Base-by-base conservation (phyloP, 2,329 filamentous ascomycete species). In the Cordyceps cicadae region DNA sequence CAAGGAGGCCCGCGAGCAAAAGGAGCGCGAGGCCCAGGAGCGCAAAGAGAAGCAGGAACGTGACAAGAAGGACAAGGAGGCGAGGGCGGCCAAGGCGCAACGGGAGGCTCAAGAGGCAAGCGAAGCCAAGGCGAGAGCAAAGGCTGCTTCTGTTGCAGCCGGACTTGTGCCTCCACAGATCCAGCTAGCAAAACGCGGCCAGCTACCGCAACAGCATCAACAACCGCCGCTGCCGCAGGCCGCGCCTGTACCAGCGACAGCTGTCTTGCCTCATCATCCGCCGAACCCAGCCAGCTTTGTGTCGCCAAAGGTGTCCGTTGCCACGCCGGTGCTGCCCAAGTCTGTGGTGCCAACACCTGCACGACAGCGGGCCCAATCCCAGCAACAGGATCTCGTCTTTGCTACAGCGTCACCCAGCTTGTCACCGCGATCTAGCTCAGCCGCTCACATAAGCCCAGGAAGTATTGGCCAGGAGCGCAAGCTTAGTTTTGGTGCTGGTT, bases 251-350 rank as follows among this genome's bases (percentile, higher is more conserved):
- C 80, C 83, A 3, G 68, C 72, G 5, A 53, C 57, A n/a, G 49
- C 57, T 9, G 78, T 76, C 50, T 70, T 84, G 65, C 86, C 85
- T 64, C 80, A 86, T 58, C 87, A 87, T 64, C 79, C 82, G 51
- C 73, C 82, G 53, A 80, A 80, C 62, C 76, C 80, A 59, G 77
- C 82, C 37, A 80, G 77, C 62, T 81, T 87, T 64, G 84, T 86
- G 53, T 97, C 93, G 17, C 93, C 93, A 8, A 90, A 91, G 70
- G 83, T 93, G 55, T 78, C 87, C 32, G 80, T 90, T 63, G 88
- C 89, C 11, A 94, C 90, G 39, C 93, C 94, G 8, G 87, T 86
- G 29, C 76, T 96, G 52, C 87, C 92, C 14, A 96, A 96, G 71
- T 32, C 55, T 51, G 45, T 8, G 21, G 87, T 87, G 21, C 86